Conservation (phyloP, 1,284 basidiomycete genomes). For the Sutorius eximius region DNA sequence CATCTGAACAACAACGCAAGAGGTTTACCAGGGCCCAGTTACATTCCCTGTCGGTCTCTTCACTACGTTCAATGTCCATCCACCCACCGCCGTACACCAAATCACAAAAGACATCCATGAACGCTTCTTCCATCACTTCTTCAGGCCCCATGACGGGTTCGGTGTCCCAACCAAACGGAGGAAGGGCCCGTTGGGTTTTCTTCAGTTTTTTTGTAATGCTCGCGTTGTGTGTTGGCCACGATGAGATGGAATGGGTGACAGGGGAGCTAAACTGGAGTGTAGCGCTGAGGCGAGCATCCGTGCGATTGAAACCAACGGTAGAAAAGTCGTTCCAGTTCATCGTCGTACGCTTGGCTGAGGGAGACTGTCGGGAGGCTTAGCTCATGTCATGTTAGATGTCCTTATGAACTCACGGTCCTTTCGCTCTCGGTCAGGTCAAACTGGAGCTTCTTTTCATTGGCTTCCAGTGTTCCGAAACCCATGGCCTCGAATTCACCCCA, state of each 20-base stretch:
- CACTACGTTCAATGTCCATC: slow-evolving; percentile 74
- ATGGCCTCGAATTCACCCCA: slow-evolving; percentile 86
- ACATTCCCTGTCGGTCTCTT: slow-evolving; percentile 78
- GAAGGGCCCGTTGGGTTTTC: slow-evolving; percentile 78
- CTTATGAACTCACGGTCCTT: slow-evolving; percentile 56
- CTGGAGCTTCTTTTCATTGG: slow-evolving; percentile 68
- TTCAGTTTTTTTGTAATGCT: slow-evolving; percentile 77
- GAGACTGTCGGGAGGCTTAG: slow-evolving; percentile 47
- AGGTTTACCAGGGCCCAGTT: slow-evolving; percentile 84
- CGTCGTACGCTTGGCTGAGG: slow-evolving; percentile 70
- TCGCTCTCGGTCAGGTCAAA: slow-evolving; percentile 87
- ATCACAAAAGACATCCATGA: slow-evolving; percentile 86
- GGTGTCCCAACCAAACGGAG: slow-evolving; percentile 84
- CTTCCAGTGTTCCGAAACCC: slow-evolving; percentile 64
- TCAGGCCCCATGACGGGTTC: slow-evolving; percentile 72
- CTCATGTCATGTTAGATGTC: not conserved
- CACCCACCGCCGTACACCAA: slow-evolving; percentile 75
- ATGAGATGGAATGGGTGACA: slow-evolving; percentile 58
- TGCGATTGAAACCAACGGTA: slow-evolving; percentile 72
- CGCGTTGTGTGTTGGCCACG: slow-evolving; percentile 72
- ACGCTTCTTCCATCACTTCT: slow-evolving; percentile 81
- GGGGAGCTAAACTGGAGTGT: slow-evolving; percentile 82
- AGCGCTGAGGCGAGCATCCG: slow-evolving; percentile 68
- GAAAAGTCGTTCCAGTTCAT: slow-evolving; percentile 89
- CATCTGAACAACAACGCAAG: slow-evolving; percentile 15